Base-by-base conservation (phyloP, 306 rosid species). In the Arachis hypogaea region DNA sequence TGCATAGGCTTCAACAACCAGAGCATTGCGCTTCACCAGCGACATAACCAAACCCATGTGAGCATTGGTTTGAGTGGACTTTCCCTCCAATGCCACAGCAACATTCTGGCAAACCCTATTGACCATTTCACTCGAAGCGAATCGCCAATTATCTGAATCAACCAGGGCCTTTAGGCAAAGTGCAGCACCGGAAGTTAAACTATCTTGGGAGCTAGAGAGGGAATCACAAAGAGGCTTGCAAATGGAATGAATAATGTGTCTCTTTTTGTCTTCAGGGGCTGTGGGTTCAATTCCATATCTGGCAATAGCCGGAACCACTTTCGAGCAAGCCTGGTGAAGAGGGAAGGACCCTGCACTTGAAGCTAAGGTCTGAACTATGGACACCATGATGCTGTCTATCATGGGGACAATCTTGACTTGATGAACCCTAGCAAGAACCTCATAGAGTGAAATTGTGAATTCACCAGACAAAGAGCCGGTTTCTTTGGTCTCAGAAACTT, bases 311-410 rank as follows among this genome's bases (percentile, higher is more conserved):
- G 93, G 98, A 7, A 92, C 96, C 70, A 92, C 93, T 77, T 85
- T 89, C 0, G 98, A 92, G 73, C 98, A 92, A 22, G 93, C 98
- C 60, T 89, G 98, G 47, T 92, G 98, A 36, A 92, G 93, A 42
- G 98, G 93, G 77, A 92, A 92, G 43, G 93, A 92, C 49, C 92
- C 92, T 2, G 92, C 98, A 82, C 98, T 92, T 11, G 89, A 89
- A 80, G 93, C 84, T 61, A 92, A 72, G 36, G 92, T 92, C 69
- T 87, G 84, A 69, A 88, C 80, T 4, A 92, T 88, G 68, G 89
- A 83, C 45, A 63, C 63, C 98, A 89, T 89, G 33, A 92, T 92
- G 71, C 67, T 90, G 66, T 81, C 83, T 42, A 92, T 89, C 80
- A 85, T 76, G 9, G 93, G 96, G 42, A 89, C 89, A 40, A 92